phyloP scores from a whole-genome alignment of 2,329 filamentous ascomycete genomes.

The Emergomyces orientalis region DNA sequence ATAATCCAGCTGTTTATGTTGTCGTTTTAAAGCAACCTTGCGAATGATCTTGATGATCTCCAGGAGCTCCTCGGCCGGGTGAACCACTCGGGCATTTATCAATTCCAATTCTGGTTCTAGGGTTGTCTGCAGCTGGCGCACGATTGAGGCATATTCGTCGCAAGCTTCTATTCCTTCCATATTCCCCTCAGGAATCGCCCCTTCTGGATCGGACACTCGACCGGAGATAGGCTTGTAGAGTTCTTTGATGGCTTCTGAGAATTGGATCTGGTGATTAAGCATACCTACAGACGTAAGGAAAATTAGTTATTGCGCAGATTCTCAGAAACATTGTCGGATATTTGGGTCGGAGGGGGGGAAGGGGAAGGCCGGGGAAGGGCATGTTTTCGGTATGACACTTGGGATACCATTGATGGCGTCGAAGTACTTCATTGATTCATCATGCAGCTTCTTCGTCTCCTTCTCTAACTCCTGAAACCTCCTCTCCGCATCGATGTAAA shows the following conservation, averaged over 20 bases:
- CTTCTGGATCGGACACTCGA: constrained; percentile 84
- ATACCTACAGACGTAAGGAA: constrained; percentile 50
- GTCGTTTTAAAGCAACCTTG: constrained; percentile 78
- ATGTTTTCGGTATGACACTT: background rate
- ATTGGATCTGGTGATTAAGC: constrained; percentile 95
- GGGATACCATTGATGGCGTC: constrained; percentile 77
- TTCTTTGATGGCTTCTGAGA: constrained; percentile 90
- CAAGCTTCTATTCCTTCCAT: constrained; percentile 88
- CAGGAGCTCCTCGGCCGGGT: constrained; percentile 83
- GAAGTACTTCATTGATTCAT: constrained; percentile 96
- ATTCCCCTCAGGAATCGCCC: constrained; percentile 72
- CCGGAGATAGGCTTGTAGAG: constrained; percentile 98
- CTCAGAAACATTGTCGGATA: background rate
- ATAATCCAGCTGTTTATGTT: constrained; percentile 96
- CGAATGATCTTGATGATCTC: constrained; percentile 93
- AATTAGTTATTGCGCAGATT: background rate
- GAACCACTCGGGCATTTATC: constrained; percentile 87
- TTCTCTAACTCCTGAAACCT: constrained; percentile 88
- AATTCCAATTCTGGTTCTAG: constrained; percentile 89
- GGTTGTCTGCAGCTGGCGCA: constrained; percentile 80
- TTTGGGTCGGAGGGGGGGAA: background rate
- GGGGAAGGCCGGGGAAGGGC: background rate
- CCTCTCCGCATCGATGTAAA: constrained; percentile 90
- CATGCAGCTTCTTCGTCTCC: constrained; percentile 93
- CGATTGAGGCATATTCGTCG: constrained; percentile 89